Base-by-base conservation (phyloP, 2,329 filamentous ascomycete genomes). In the Exophiala dermatitidis region DNA sequence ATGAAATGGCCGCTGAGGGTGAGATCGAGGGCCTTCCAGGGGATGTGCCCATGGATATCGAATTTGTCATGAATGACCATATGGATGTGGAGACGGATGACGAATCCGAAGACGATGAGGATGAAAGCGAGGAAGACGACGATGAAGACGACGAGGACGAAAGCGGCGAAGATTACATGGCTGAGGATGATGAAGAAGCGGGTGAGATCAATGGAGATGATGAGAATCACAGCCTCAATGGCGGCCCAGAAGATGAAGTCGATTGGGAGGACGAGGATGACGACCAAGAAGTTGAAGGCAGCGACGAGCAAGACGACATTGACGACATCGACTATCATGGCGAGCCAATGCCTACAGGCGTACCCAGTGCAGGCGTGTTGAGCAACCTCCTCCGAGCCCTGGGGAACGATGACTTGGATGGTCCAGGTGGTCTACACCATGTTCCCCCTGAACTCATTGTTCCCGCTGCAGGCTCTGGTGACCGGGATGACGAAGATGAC, bases 51-150 rank as follows among this genome's bases (percentile, higher is more conserved):
- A 77, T 82, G 69, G 83, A 88, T 36, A 87, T 96, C 48, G 90
- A 95, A 73, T 86, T 97, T 62, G 88, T 95, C 57, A 87, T 96
- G 75, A 86, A 87, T 48, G 81, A 79, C 46, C 51, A 56, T 77
- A 79, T 33, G 79, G 79, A 82, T 2, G 79, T 81, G n/a, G 83
- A 84, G 5, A 78, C 80, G 2, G 79, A 82, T 34, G 83, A 83
- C 48, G 83, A 79, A 19, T 19, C 19, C 26, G 79, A 80, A 26
- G 80, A 82, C 30, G 79, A 82, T 29, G 82, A 84, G 33, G 74
- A 75, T 5, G 77, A 80, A 32, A 76, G 78, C 8, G 83, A 85
- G 29, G 65, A 66, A 26, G 66, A 68, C 46, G 77, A 79, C 26
- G 77, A 80, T 29, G 80, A 82, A 8, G 67, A 68, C 19, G 67